These are phyloP conservation scores for Datisca glomerata DNA, from an alignment of 306 rosid species.

Conservation along the genomic window DNA sequence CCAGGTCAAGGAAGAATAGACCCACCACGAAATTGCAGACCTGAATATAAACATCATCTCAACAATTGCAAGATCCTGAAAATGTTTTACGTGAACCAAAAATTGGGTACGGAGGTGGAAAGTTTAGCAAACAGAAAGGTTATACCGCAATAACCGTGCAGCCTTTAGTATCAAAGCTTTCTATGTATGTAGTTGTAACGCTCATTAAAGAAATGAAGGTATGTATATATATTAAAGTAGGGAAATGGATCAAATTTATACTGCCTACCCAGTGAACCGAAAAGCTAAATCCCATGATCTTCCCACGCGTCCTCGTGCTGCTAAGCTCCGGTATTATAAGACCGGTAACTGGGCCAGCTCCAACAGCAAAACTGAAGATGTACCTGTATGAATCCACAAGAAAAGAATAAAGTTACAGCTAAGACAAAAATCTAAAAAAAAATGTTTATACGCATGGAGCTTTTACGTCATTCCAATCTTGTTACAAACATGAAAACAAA, in stretches of 20 bases:
- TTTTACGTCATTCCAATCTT: too few relatives aligned
- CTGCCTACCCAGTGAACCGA: conserved; percentile 71
- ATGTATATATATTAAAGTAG: too few relatives aligned
- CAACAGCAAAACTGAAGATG: conserved; percentile 71
- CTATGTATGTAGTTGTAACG: too few relatives aligned
- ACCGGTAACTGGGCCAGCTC: conserved; percentile 92
- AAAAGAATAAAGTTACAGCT: too few relatives aligned
- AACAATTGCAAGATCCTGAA: background rate
- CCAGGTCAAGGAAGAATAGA: conserved; percentile 69
- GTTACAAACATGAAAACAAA: too few relatives aligned
- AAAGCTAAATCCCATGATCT: conserved; percentile 83
- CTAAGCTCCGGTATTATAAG: conserved; percentile 84
- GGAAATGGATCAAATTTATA: background rate
- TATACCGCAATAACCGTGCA: too few relatives aligned
- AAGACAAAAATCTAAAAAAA: too few relatives aligned
- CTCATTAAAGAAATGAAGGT: too few relatives aligned
- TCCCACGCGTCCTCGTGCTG: conserved; percentile 74
- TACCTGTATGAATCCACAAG: conserved; percentile 35
- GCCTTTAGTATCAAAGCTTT: too few relatives aligned
- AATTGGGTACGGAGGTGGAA: too few relatives aligned
- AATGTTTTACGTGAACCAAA: too few relatives aligned
- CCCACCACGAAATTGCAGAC: conserved; percentile 85
- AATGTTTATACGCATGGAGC: too few relatives aligned
- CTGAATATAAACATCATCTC: conserved; percentile 20
- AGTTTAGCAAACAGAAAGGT: background rate